These are phyloP conservation scores for Amanita rimosa DNA, from an alignment of 768 basidiomycete species.

Conservation along the genomic window DNA sequence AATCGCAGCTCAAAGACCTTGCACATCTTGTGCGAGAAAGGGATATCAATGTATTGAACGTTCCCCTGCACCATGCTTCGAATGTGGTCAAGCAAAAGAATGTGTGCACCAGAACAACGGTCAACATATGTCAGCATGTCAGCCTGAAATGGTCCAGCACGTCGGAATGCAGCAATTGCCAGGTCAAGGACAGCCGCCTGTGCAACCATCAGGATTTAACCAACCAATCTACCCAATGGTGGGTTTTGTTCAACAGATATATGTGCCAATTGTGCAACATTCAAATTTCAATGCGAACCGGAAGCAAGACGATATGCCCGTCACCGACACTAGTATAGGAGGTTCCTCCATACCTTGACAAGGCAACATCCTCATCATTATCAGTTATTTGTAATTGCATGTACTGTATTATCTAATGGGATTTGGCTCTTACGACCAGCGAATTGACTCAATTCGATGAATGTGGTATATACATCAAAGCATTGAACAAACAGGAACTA, in stretches of 20 bases:
- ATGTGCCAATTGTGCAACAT: constrained; percentile 1
- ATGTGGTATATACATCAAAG: neutral
- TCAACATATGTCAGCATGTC: neutral
- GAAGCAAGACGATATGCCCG: neutral
- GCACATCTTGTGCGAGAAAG: constrained; percentile 37
- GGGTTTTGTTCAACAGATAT: constrained; percentile 2
- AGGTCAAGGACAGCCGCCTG: neutral
- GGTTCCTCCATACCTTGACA: neutral
- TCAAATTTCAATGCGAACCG: neutral
- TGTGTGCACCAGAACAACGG: constrained; percentile 28
- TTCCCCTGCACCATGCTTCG: constrained; percentile 30
- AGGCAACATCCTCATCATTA: neutral
- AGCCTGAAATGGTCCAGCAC: neutral
- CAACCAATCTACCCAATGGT: constrained; percentile 3
- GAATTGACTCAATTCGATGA: neutral
- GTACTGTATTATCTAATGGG: neutral
- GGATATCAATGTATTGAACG: constrained; percentile 41
- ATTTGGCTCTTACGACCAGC: neutral
- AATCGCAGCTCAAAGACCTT: constrained; percentile 27
- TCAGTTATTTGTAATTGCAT: neutral
- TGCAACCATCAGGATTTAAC: constrained; percentile 1
- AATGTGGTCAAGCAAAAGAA: constrained; percentile 32
- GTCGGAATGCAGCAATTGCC: neutral
- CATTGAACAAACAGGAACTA: neutral
- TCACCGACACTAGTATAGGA: neutral